phyloP scores from a whole-genome alignment of 768 basidiomycete genomes.

The Hypholoma sublateritium region DNA sequence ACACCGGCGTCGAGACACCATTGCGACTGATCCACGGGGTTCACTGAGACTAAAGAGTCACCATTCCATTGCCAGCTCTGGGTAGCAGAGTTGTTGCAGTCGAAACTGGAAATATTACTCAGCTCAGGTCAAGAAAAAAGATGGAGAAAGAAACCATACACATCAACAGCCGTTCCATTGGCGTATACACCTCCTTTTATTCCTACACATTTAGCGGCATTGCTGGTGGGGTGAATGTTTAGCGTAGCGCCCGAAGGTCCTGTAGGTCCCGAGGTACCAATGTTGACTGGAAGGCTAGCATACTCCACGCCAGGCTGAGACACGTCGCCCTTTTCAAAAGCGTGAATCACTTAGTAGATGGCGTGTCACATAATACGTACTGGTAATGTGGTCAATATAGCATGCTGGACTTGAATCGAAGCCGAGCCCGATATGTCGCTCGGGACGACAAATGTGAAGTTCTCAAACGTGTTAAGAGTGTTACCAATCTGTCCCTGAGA shows the following conservation, averaged over 20 bases:
- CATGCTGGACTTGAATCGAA: constrained; percentile 5
- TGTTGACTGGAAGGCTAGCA: not conserved
- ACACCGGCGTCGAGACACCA: constrained; percentile 6
- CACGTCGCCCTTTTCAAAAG: not conserved
- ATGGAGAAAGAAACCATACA: not conserved
- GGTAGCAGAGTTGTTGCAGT: constrained; percentile 1
- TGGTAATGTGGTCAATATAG: not conserved
- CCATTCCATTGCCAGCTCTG: constrained; percentile 10
- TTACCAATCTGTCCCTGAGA: no score
- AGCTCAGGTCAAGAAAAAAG: not conserved
- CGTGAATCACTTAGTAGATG: not conserved
- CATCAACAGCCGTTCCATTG: constrained; percentile 4
- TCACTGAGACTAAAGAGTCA: constrained; percentile 1
- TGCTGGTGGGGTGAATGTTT: constrained; percentile 2
- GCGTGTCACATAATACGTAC: not conserved
- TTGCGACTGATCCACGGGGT: constrained; percentile 4
- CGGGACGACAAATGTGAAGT: constrained; percentile 1
- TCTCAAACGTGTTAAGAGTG: not conserved
- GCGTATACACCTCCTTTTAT: constrained; percentile 1
- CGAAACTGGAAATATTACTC: not conserved
- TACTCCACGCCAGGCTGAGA: not conserved
- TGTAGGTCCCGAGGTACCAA: not conserved
- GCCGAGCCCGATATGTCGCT: constrained; percentile 1
- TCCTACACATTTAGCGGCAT: constrained; percentile 4
- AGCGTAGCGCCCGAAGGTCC: not conserved